Evolutionary conservation across 1,139 yeast genomes (phyloP).

Genomic region (Zygoascus sp.): DNA sequence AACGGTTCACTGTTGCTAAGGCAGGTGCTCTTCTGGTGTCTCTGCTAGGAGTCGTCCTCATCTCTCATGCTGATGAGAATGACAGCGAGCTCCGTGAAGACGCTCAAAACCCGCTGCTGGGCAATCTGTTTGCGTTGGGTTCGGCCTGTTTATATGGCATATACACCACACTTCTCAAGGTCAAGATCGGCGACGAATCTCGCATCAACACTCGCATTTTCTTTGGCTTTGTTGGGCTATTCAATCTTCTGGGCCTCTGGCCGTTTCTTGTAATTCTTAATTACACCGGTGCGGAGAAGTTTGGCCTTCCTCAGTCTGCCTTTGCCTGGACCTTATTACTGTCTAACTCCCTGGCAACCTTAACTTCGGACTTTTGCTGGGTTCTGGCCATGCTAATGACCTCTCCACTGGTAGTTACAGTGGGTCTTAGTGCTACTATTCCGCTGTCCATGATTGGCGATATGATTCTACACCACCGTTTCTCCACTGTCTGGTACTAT

Average conservation of each 20-base stretch:
- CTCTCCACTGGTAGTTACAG: slow-evolving; percentile 90
- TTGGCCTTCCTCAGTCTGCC: slow-evolving; percentile 60
- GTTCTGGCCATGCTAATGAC: slow-evolving; percentile 90
- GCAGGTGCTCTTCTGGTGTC: slow-evolving; percentile 66
- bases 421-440: slow-evolving; percentile 86
- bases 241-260: slow-evolving; percentile 74
- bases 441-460: slow-evolving; percentile 95
- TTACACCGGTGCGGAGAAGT: slow-evolving; percentile 56
- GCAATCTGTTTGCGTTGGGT: slow-evolving; percentile 71
- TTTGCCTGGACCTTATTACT: slow-evolving; percentile 53
- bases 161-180: slow-evolving; percentile 82
- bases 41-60: slow-evolving; percentile 72
- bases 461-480: slow-evolving; percentile 62
- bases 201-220: slow-evolving; percentile 78
- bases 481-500: slow-evolving; percentile 57
- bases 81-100: slow-evolving; percentile 28
- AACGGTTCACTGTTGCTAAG: slow-evolving; percentile 60
- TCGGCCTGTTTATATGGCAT: slow-evolving; percentile 88
- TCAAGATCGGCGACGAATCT: slow-evolving; percentile 65
- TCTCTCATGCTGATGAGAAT: slow-evolving; percentile 52
- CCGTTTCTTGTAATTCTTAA: slow-evolving; percentile 66
- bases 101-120: slow-evolving; percentile 49
- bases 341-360: slow-evolving; percentile 69
- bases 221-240: slow-evolving; percentile 91
- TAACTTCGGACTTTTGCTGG: slow-evolving; percentile 91